Conservation (phyloP, 2,329 filamentous ascomycete genomes). For the Aspergillus cejpii region DNA sequence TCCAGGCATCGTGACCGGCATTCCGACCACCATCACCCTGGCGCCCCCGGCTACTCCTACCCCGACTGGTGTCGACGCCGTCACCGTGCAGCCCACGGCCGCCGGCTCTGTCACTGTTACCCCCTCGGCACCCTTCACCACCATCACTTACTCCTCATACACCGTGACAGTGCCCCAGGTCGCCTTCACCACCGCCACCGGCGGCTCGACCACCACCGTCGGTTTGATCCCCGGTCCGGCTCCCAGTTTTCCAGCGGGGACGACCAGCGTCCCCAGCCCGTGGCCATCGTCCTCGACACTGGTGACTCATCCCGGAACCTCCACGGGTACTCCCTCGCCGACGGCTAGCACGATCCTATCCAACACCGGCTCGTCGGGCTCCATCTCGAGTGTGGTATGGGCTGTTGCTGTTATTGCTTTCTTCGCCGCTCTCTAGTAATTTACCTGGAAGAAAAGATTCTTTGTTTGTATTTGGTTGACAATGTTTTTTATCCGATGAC, state of each 20-base stretch:
- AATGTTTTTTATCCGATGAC: no score
- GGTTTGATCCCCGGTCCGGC: constrained; percentile 27
- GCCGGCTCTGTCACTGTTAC: constrained; percentile 21
- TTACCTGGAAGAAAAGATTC: neutral
- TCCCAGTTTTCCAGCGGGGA: constrained; percentile 15
- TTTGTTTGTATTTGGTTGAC: no score
- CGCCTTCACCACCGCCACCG: constrained; percentile 34
- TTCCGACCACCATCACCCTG: constrained; percentile 56
- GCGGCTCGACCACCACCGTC: constrained; percentile 23
- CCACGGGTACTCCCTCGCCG: neutral
- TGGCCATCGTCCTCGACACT: constrained; percentile 17
- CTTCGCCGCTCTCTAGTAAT: neutral
- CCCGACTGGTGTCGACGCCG: constrained; percentile 42
- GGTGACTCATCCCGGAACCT: constrained; percentile 3
- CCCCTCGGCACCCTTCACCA: constrained; percentile 31
- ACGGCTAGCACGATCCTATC: neutral
- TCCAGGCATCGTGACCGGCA: constrained; percentile 75
- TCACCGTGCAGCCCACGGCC: constrained; percentile 14
- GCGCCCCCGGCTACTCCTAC: constrained; percentile 43
- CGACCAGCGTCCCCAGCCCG: constrained; percentile 15
- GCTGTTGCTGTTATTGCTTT: neutral
- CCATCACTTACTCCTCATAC: constrained; percentile 38
- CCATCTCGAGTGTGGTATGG: neutral
- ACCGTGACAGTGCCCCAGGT: constrained; percentile 44
- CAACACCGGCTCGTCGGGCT: constrained; percentile 8